Evolutionary conservation across 1,139 yeast genomes (phyloP).

Genomic region (Lodderomyces pseudojiufengensis): DNA sequence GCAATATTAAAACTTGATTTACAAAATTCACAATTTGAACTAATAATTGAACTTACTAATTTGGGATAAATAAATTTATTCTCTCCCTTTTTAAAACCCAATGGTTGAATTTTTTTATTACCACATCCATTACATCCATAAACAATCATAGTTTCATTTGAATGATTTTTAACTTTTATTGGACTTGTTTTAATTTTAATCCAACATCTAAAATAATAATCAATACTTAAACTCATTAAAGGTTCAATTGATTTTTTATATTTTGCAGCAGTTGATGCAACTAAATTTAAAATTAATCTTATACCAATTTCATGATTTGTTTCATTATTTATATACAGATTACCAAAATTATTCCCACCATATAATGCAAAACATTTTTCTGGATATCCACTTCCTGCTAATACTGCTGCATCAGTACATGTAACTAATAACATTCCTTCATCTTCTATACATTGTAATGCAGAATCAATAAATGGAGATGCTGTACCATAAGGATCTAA

Average conservation of each 20-base stretch:
- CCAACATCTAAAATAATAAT: conserved; percentile 85
- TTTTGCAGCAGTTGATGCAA: conserved; percentile 82
- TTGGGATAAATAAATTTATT: conserved; percentile 37
- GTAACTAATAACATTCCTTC: conserved; percentile 86
- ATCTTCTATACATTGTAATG: conserved; percentile 74
- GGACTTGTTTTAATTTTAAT: conserved; percentile 77
- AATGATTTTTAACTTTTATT: conserved; percentile 69
- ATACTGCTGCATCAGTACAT: conserved; percentile 92
- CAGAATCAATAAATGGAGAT: conserved; percentile 89
- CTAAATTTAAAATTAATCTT: conserved; percentile 71
- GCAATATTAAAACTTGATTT: conserved; percentile 69
- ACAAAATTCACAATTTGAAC: conserved; percentile 65
- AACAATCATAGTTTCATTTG: conserved; percentile 70
- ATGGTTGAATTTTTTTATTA: conserved; percentile 61
- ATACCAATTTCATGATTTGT: conserved; percentile 92
- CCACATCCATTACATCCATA: conserved; percentile 91
- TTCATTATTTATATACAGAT: conserved; percentile 69
- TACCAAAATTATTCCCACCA: conserved; percentile 73
- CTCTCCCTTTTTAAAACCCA: conserved; percentile 51
- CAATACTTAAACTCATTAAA: conserved; percentile 76
- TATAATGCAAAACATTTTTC: conserved; percentile 93
- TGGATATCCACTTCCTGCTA: conserved; percentile 95
- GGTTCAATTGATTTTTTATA: conserved; percentile 89
- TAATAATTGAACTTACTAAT: conserved; percentile 42
- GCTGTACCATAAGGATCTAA: conserved; percentile 98